Conservation (phyloP, 345 rosid genomes). For the Eucalyptus erythrocorys region DNA sequence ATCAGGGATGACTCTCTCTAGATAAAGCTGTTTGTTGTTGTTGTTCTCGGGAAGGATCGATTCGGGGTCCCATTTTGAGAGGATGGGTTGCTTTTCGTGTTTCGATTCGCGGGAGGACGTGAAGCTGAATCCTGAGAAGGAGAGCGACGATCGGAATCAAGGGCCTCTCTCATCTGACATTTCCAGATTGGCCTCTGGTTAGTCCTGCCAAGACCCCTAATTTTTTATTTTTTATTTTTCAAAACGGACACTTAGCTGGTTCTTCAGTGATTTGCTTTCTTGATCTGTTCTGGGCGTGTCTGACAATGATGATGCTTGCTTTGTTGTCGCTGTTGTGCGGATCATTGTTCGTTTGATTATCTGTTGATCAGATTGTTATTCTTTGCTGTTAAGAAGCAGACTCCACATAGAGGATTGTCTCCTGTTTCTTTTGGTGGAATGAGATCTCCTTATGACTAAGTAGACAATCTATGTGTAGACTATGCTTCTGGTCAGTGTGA, state of each 20-base stretch:
- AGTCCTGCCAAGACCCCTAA: neutral
- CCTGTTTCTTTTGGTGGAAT: neutral
- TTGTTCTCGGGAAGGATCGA: neutral
- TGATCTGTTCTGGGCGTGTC: constrained; percentile 36
- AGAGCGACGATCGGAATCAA: constrained; percentile 41
- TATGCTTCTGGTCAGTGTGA: neutral
- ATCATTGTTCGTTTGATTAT: neutral
- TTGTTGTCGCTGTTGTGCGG: neutral
- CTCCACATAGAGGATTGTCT: neutral
- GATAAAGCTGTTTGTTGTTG: neutral
- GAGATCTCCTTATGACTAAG: constrained; percentile 4
- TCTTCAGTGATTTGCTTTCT: neutral
- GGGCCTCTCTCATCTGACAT: constrained; percentile 38
- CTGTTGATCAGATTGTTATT: neutral
- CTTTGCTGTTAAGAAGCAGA: neutral
- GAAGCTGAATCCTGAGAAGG: constrained; percentile 52
- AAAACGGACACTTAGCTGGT: neutral
- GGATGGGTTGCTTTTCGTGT: constrained; percentile 94
- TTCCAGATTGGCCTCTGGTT: constrained; percentile 75
- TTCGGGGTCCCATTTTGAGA: constrained; percentile 3
- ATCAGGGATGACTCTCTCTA: neutral
- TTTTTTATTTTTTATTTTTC: neutral
- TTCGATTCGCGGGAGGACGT: constrained; percentile 85
- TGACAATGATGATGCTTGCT: neutral
- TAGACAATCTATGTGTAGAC: neutral